Conservation (phyloP, 192 early-diverging fungal species). For the Lunasporangiospora selenospora region DNA sequence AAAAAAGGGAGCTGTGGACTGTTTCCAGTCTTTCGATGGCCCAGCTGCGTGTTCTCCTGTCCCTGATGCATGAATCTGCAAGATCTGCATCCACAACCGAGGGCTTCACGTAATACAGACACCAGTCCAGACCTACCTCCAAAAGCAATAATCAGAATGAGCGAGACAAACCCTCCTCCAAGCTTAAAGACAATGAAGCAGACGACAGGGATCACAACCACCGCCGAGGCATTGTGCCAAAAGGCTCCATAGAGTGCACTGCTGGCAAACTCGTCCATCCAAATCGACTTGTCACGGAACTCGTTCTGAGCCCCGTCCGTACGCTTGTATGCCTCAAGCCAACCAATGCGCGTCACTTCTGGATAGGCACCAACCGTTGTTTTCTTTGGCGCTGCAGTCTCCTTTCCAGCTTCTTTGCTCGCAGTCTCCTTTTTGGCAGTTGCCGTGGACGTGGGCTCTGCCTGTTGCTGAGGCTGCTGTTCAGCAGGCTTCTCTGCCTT, state of each 20-base stretch:
- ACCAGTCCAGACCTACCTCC: no score
- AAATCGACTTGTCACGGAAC: constrained; percentile 44
- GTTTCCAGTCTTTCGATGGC: no score
- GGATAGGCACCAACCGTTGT: constrained; percentile 28
- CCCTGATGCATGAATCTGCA: no score
- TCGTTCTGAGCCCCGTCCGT: constrained; percentile 35
- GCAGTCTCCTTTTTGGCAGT: constrained; percentile 1
- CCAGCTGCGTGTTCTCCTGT: no score
- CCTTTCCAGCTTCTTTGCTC: neutral
- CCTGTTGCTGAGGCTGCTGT: neutral
- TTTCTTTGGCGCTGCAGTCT: constrained; percentile 10
- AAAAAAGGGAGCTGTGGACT: no score
- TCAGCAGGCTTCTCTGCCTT: neutral
- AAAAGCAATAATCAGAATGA: constrained; percentile 44
- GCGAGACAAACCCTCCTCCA: constrained; percentile 39
- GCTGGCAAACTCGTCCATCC: constrained; percentile 47
- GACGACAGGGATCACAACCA: constrained; percentile 29
- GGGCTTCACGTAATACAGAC: no score
- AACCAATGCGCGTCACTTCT: constrained; percentile 24
- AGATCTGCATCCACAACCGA: no score
- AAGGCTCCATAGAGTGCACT: constrained; percentile 42
- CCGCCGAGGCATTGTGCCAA: constrained; percentile 39
- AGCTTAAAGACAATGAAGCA: constrained; percentile 34
- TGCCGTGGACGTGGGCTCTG: constrained; percentile 1
- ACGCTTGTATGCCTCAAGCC: constrained; percentile 42